Evolutionary conservation across 495 filamentous ascomycete species (phyloP), one percentile per base, ranked within the genome.

Genomic region (Aspergillus saccharolyticus): DNA sequence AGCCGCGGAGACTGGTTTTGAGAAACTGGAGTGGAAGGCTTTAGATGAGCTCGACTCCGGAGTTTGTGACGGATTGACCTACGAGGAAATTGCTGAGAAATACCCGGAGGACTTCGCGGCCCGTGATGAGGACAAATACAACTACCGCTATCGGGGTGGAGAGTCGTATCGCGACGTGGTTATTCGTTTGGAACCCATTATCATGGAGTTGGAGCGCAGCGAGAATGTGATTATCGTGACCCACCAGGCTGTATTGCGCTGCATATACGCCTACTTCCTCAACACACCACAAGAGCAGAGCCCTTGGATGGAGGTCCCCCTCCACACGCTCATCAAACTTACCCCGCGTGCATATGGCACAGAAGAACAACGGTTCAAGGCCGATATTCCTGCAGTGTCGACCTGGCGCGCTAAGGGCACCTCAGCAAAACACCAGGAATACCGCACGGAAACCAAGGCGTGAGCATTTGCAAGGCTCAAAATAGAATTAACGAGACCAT

Each of bases 251-350:
- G 92, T 98, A 20, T 78, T 98, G 54, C 84, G 94, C 52, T 98
- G 94, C 74, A 97, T 98, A 61, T 97, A 97, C 67, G 88, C 94
- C 8, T 98, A 98, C 69, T 98, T 97, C 72, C 96, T 97, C 88
- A 95, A 97, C 62, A 86, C 92, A 46, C 86, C 89, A 19, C 93
- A 97, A 72, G 90, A 94, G 64, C 79, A 87, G 67, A 90, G 86
- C 53, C 94, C 94, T n/a, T 98, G 94, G 94, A 95, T 97, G 85
- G 90, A 89, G 61, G 89, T 92, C 4, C 94, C 94, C 4, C 81
- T 98, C 45, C 94, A 98, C 70, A 96, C 90, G 10, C 75, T 98
- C 24, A 97, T 98, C 71, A 96, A 96, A 75, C 79, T 98, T 50
- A 97, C 94, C 15, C 94, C 94, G 6, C 83, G 87, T 45, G 94